phyloP scores from a whole-genome alignment of 1,139 yeast genomes.

The Debaryomyces udenii region DNA sequence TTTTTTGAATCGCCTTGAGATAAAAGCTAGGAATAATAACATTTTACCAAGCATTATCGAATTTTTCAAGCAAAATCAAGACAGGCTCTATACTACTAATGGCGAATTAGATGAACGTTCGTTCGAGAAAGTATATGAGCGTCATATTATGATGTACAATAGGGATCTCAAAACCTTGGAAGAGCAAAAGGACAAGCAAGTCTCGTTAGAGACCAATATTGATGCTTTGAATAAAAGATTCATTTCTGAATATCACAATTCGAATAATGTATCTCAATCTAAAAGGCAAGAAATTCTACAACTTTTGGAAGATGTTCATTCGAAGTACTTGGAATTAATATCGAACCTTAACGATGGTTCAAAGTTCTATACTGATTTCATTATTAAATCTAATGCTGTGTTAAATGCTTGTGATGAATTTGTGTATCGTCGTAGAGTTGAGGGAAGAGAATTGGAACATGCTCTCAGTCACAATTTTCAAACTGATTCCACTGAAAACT shows the following conservation, averaged over 20 bases:
- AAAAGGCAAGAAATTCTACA: slow-evolving; percentile 56
- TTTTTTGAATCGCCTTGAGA: slow-evolving; percentile 45
- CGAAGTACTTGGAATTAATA: slow-evolving; percentile 57
- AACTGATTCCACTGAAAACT: not conserved
- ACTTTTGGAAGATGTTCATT: slow-evolving; percentile 54
- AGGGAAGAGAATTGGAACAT: slow-evolving; percentile 54
- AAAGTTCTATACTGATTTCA: slow-evolving; percentile 68
- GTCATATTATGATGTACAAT: slow-evolving; percentile 45
- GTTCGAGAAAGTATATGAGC: slow-evolving; percentile 36
- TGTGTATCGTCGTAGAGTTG: slow-evolving; percentile 54
- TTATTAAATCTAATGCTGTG: slow-evolving; percentile 51
- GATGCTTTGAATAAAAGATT: slow-evolving; percentile 45
- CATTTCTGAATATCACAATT: slow-evolving; percentile 19
- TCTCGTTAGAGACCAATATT: slow-evolving; percentile 45
- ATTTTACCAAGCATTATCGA: slow-evolving; percentile 56
- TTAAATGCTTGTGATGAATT: slow-evolving; percentile 56
- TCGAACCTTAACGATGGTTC: slow-evolving; percentile 70
- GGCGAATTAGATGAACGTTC: slow-evolving; percentile 27
- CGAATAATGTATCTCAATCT: slow-evolving; percentile 27
- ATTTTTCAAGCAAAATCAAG: slow-evolving; percentile 33
- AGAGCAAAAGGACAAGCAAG: slow-evolving; percentile 43
- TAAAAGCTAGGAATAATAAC: slow-evolving; percentile 49
- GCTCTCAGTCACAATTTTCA: slow-evolving; percentile 14
- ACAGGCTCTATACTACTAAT: slow-evolving; percentile 17
- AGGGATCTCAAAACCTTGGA: slow-evolving; percentile 43